phyloP scores from a whole-genome alignment of 2,329 filamentous ascomycete species.

The Raffaelea deltoideospora region DNA sequence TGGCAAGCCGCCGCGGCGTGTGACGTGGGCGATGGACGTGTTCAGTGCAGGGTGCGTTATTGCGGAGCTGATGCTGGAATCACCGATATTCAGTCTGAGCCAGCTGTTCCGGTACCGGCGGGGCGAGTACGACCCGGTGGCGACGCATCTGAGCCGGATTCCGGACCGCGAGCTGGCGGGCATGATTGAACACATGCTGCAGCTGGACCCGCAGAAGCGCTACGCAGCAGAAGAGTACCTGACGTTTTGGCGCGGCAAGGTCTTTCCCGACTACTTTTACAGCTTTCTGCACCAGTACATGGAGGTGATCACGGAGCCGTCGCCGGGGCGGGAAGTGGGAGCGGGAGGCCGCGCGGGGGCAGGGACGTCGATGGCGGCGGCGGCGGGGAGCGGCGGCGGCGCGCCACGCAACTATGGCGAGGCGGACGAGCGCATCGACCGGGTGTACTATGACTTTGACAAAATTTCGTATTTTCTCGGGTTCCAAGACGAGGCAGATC shows the following conservation, averaged over 20 bases:
- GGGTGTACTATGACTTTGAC: constrained; percentile 88
- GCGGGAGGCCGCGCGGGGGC: too few species aligned
- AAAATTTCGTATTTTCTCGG: constrained; percentile 93
- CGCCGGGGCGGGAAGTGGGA: too few species aligned
- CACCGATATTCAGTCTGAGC: constrained; percentile 93
- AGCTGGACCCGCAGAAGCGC: constrained; percentile 77
- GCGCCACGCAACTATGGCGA: constrained; percentile 62
- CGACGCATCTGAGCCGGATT: constrained; percentile 69
- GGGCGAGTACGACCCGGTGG: constrained; percentile 79
- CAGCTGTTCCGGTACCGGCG: constrained; percentile 90
- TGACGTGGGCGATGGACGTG: constrained; percentile 93
- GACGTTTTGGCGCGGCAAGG: constrained; percentile 79
- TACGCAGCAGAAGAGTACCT: constrained; percentile 92
- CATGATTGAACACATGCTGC: constrained; percentile 91
- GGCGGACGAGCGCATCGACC: constrained; percentile 84
- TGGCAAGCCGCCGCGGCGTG: constrained; percentile 8
- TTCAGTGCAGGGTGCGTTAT: constrained; percentile 97
- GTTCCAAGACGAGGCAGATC: constrained; percentile 50
- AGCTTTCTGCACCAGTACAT: constrained; percentile 96
- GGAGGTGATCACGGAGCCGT: constrained; percentile 84
- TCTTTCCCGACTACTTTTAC: constrained; percentile 95
- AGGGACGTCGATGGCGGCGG: constrained; percentile 57
- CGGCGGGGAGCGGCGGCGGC: too few species aligned
- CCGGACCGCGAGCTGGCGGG: constrained; percentile 76
- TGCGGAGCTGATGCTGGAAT: constrained; percentile 86